Evolutionary conservation across 2,329 filamentous ascomycete species (phyloP), one percentile per base, ranked within the genome.

Genomic region (Phialophora verrucosa): DNA sequence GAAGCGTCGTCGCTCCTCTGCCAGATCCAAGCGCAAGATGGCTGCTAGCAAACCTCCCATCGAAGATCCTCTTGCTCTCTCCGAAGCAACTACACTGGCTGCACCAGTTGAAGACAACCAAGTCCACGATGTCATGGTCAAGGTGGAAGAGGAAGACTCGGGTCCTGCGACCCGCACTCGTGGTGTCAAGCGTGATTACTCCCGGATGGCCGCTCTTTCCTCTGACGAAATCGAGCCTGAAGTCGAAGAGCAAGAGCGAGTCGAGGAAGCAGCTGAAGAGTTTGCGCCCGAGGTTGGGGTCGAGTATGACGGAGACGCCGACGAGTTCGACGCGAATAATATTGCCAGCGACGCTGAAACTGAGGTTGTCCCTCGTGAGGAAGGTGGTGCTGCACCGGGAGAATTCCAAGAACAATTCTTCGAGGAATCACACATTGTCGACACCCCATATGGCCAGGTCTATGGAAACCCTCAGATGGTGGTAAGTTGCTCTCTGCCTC

Each of bases 51-150:
- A 61, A 53, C 49, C 27, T 12, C 7, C 31, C 10, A 11, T 20
- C 4, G 27, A 53, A 23, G 44, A 44, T 11, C 38, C 29, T 29
- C 53, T 20, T 7, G 25, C 57, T 35, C 10, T 50, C 27, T 27
- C 35, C 7, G 42, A 59, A 4, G 57, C 27, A 49, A 42, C 42
- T 6, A 35, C 20, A 12, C 20, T 31, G 25, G 5, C 56, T 12
- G 25, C 38, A 44, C 38, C 38, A 3, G 1, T 59, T 31, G n/a
- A 47, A 25, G n/a, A 57, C 51, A n/a, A 51, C 27, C 29, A 29
- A 29, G 20, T 7, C 20, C 20, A 23, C 76, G 85, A 86, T 31
- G 83, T 82, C 64, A 87, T 88, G 74, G 85, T 88, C 74, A 83
- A 83, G 70, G 78, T 82, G 1, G 86, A 88, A 78, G 86, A 87